Percentiles rank a stretch among this genome's conserved stretches.
Evolutionary conservation across 2,329 filamentous ascomycete species (phyloP).

Genomic region (Fusarium sororula): DNA sequence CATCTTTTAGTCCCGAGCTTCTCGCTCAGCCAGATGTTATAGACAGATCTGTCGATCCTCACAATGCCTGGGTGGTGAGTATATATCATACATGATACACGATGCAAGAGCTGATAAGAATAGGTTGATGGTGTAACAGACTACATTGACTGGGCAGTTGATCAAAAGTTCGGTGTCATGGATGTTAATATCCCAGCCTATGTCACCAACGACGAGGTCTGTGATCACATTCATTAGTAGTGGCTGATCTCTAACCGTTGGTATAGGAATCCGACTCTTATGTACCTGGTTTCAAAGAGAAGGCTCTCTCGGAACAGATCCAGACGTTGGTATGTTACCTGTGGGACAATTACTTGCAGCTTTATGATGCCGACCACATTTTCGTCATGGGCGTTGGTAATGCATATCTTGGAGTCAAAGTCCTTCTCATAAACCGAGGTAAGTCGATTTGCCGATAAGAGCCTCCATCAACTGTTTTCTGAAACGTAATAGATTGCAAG

Average conservation of each 20-base stretch:
- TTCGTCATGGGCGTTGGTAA: constrained; percentile 91
- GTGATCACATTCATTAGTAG: constrained; percentile 33
- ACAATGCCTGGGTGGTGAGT: constrained; percentile 89
- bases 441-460: constrained; percentile 34
- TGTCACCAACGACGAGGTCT: constrained; percentile 70
- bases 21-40: constrained; percentile 72
- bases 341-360: constrained; percentile 97
- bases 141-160: constrained; percentile 85
- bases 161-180: constrained; percentile 83
- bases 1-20: constrained; percentile 67
- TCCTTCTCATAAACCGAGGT: constrained; percentile 82
- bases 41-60: constrained; percentile 79
- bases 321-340: constrained; percentile 84
- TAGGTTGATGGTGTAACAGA: constrained; percentile 83
- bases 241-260: constrained; percentile 20
- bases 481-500: constrained; percentile 64
- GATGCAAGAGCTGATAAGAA: constrained; percentile 27
- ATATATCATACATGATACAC: not conserved
- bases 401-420: constrained; percentile 83
- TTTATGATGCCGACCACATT: constrained; percentile 75
- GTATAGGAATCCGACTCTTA: constrained; percentile 58
- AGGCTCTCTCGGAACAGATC: constrained; percentile 64
- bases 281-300: constrained; percentile 56
- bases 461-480: constrained; percentile 1
- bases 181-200: constrained; percentile 91